Percentiles rank a stretch among this genome's conserved stretches.
Evolutionary conservation across 495 filamentous ascomycete species (phyloP).

Genomic region (Articulospora tetracladia): DNA sequence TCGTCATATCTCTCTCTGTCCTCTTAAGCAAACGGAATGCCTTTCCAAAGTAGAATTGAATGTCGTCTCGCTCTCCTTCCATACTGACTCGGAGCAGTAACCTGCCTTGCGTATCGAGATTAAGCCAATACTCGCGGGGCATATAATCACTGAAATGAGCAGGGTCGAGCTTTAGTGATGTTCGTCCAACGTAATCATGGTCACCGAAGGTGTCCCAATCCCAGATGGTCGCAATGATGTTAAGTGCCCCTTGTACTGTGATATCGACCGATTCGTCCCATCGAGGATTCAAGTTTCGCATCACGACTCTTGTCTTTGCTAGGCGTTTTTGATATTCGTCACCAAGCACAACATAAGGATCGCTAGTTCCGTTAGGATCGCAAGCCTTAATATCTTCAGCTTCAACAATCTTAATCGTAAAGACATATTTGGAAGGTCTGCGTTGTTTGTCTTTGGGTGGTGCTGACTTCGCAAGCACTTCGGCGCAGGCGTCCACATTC

Average conservation of each 20-base stretch:
- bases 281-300: constrained; percentile 86
- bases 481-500: constrained; percentile 91
- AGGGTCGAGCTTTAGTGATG: constrained; percentile 91
- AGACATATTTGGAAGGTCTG: constrained; percentile 80
- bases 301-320: constrained; percentile 89
- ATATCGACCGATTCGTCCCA: constrained; percentile 99
- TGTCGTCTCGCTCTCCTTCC: constrained; percentile 98
- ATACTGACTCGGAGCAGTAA: constrained; percentile 89
- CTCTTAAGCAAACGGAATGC: constrained; percentile 92
- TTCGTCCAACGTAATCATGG: constrained; percentile 94
- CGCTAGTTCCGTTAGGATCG: constrained; percentile 89
- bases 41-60: constrained; percentile 98
- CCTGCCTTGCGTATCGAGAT: constrained; percentile 92
- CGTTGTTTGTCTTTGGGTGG: constrained; percentile 55
- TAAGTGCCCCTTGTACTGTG: constrained; percentile 83
- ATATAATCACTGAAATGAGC: constrained; percentile 93
- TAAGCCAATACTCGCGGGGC: constrained; percentile 94
- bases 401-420: constrained; percentile 98
- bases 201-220: constrained; percentile 97
- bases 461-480: constrained; percentile 59
- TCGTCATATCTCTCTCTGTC: constrained; percentile 95
- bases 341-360: constrained; percentile 94
- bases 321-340: constrained; percentile 99
- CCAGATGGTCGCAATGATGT: constrained; percentile 96
- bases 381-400: constrained; percentile 98